Conservation (phyloP, 495 filamentous ascomycete species). For the Schizothecium vesticola region DNA sequence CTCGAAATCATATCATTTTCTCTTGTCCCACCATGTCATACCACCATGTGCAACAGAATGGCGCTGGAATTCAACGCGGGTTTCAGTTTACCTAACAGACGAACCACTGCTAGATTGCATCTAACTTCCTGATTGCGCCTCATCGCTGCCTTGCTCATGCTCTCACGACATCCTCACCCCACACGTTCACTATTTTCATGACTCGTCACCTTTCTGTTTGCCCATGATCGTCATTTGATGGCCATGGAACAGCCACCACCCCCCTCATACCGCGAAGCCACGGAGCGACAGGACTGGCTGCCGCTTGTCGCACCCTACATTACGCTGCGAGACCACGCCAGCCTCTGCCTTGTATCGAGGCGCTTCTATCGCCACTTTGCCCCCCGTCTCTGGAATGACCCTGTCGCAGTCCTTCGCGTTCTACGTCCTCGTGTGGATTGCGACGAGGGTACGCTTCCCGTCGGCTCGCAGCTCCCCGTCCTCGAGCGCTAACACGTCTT, state of each 20-base stretch:
- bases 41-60: background rate
- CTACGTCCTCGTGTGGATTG: conserved; percentile 27
- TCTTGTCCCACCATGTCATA: background rate
- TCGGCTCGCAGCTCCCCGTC: conserved; percentile 21
- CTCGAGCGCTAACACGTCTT: conserved; percentile 20
- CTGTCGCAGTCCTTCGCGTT: conserved; percentile 23
- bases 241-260: conserved; percentile 14
- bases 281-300: conserved; percentile 38
- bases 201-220: background rate
- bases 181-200: background rate
- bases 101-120: background rate
- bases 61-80: background rate
- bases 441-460: conserved; percentile 24
- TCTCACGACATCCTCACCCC: background rate
- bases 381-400: conserved; percentile 44
- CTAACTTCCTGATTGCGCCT: background rate
- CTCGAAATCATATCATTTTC: background rate
- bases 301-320: conserved; percentile 36
- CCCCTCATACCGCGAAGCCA: conserved; percentile 42
- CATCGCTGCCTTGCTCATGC: background rate
- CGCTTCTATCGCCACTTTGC: conserved; percentile 42
- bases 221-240: no score
- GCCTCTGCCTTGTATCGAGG: conserved; percentile 38
- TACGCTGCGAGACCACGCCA: conserved; percentile 27
- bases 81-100: background rate